A percentile compares a stretch with the other conserved stretches of the same genome.
phyloP scores from a whole-genome alignment of 177 flowering plant genomes.

The Vitis hybrid region DNA sequence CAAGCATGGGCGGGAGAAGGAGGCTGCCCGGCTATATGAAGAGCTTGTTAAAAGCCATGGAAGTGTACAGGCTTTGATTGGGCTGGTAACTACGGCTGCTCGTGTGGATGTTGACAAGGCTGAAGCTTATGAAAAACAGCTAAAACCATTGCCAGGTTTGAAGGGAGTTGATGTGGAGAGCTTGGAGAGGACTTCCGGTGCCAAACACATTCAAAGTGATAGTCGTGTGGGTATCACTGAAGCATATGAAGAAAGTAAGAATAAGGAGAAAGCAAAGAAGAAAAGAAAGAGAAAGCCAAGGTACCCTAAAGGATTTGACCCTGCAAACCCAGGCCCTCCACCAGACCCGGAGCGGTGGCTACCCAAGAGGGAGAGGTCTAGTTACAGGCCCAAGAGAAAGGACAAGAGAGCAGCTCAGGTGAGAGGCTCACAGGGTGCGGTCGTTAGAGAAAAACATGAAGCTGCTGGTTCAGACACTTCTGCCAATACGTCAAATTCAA shows the following conservation, averaged over 20 bases:
- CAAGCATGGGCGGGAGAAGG: conserved; percentile 77
- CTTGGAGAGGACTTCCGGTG: conserved; percentile 91
- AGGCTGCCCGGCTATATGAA: conserved; percentile 68
- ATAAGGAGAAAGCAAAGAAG: conserved; percentile 71
- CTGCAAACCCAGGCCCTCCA: conserved; percentile 92
- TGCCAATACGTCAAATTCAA: conserved; percentile 32
- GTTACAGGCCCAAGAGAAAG: conserved; percentile 89
- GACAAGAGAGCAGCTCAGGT: conserved; percentile 94
- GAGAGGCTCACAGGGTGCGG: conserved; percentile 95
- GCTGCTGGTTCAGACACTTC: conserved; percentile 24
- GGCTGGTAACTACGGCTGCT: conserved; percentile 79
- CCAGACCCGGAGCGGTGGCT: conserved; percentile 99
- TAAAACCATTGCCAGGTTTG: conserved; percentile 72
- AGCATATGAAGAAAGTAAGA: conserved; percentile 52
- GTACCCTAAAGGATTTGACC: conserved; percentile 95
- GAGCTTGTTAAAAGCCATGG: conserved; percentile 70
- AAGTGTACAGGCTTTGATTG: conserved; percentile 74
- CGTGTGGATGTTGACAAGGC: conserved; percentile 74
- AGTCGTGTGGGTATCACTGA: conserved; percentile 28
- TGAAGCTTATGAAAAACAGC: conserved; percentile 73
- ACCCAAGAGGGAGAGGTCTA: conserved; percentile 91
- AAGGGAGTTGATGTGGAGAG: conserved; percentile 67
- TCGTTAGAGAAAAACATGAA: conserved; percentile 76
- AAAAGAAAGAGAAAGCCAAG: conserved; percentile 97
- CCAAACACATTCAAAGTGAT: conserved; percentile 51